A percentile compares a stretch with the other conserved stretches of the same genome.
These are phyloP conservation scores for Metarhizium sp. DNA, from an alignment of 2,329 filamentous ascomycete species.

Conservation along the genomic window DNA sequence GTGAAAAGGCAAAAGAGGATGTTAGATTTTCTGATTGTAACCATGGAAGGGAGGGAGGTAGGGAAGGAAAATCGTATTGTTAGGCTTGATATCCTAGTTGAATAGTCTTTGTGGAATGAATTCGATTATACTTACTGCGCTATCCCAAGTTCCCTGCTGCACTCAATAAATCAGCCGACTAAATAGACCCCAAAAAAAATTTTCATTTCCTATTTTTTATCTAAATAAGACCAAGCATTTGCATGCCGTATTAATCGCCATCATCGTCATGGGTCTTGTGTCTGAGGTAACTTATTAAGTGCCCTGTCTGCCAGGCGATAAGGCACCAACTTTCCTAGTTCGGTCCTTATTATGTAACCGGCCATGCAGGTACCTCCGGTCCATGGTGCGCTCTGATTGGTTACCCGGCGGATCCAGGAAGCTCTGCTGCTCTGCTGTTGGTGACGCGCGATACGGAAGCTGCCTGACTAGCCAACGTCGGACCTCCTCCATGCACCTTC, in stretches of 20 bases:
- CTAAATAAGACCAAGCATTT: too few species aligned
- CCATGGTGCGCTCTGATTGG: neutral
- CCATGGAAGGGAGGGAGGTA: neutral
- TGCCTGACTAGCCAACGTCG: constrained; percentile 26
- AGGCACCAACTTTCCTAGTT: neutral
- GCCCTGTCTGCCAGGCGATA: neutral
- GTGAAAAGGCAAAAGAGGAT: neutral
- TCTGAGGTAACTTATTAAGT: neutral
- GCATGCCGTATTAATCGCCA: too few species aligned
- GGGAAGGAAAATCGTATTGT: neutral
- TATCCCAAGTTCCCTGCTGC: too few species aligned
- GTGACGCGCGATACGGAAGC: constrained; percentile 34
- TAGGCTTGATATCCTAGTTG: constrained; percentile 5
- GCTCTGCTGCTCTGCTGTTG: constrained; percentile 5
- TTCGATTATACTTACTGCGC: neutral
- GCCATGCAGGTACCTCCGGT: neutral
- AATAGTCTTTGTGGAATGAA: constrained; percentile 4
- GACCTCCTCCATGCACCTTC: neutral
- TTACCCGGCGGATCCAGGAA: neutral
- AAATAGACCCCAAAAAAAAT: too few species aligned
- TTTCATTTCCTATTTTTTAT: too few species aligned
- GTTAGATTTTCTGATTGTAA: neutral
- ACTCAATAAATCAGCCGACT: too few species aligned
- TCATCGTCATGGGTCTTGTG: too few species aligned
- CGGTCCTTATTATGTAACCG: neutral